A percentile compares a stretch with the other conserved stretches of the same genome.
Evolutionary conservation across 2,329 filamentous ascomycete species (phyloP).

Genomic region (Sclerotinia minor): DNA sequence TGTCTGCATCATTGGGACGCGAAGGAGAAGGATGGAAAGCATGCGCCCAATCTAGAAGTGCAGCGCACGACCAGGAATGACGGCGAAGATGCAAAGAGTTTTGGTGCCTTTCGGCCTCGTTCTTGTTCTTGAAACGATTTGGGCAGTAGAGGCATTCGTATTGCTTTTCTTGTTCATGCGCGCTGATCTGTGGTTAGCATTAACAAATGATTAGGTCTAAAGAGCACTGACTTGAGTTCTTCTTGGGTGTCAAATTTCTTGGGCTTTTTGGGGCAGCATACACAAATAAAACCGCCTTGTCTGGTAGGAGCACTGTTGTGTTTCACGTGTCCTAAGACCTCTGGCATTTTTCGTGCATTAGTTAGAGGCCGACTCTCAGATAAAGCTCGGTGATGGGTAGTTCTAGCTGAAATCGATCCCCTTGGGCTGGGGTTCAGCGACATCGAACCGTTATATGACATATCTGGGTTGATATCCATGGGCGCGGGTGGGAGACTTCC

Average conservation of each 20-base stretch:
- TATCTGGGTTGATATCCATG: slow-evolving; percentile 46
- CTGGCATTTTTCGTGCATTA: slow-evolving; percentile 50
- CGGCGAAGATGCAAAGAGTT: slow-evolving; percentile 90
- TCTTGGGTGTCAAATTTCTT: slow-evolving; percentile 89
- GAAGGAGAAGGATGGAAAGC: slow-evolving; percentile 82
- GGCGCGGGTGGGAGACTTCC: slow-evolving; percentile 53
- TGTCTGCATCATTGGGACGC: slow-evolving; percentile 68
- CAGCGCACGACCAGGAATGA: slow-evolving; percentile 96
- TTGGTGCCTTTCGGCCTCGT: slow-evolving; percentile 93
- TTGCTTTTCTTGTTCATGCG: slow-evolving; percentile 93
- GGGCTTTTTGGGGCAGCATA: slow-evolving; percentile 95
- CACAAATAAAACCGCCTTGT: slow-evolving; percentile 70
- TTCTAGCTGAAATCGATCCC: slow-evolving; percentile 40
- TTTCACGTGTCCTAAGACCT: slow-evolving; percentile 43
- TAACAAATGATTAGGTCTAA: slow-evolving; percentile 5
- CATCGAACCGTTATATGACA: slow-evolving; percentile 53
- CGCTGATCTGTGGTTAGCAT: slow-evolving; percentile 51
- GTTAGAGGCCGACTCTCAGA: slow-evolving; percentile 46
- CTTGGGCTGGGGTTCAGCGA: slow-evolving; percentile 44
- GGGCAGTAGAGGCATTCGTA: slow-evolving; percentile 91
- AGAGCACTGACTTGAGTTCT: slow-evolving; percentile 71
- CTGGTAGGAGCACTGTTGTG: slow-evolving; percentile 53
- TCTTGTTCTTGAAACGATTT: slow-evolving; percentile 98
- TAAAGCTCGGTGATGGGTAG: slow-evolving; percentile 41
- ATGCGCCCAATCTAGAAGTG: slow-evolving; percentile 72